phyloP scores from a whole-genome alignment of 2,329 filamentous ascomycete genomes.

The Fusarium mangiferae region DNA sequence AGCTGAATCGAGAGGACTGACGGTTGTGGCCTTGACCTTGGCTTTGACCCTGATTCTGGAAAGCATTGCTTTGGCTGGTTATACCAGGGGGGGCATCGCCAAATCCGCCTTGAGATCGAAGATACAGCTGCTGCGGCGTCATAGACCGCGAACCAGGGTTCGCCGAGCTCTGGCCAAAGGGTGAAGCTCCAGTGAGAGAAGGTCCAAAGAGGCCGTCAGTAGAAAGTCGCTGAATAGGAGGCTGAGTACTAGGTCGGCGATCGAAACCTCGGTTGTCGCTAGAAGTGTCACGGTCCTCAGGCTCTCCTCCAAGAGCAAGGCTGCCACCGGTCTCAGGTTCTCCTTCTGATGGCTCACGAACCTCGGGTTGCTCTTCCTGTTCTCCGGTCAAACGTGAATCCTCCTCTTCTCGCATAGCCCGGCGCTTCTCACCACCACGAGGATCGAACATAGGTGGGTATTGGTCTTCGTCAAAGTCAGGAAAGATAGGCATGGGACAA shows the following conservation, averaged over 20 bases:
- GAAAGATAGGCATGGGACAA: conserved; percentile 48
- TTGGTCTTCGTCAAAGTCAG: conserved; percentile 31
- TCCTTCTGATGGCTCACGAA: conserved; percentile 69
- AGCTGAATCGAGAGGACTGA: conserved; percentile 88
- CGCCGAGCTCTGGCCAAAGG: conserved; percentile 60
- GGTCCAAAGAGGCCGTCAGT: conserved; percentile 66
- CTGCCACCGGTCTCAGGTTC: conserved; percentile 84
- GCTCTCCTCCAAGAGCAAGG: conserved; percentile 89
- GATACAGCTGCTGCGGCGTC: conserved; percentile 80
- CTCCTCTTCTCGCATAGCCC: conserved; percentile 79
- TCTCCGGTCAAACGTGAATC: conserved; percentile 61
- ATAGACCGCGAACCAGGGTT: conserved; percentile 73
- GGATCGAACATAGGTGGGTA: conserved; percentile 83
- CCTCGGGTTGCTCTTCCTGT: conserved; percentile 59
- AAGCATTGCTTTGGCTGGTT: conserved; percentile 57
- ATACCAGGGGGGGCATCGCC: conserved; percentile 69
- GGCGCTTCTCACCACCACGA: conserved; percentile 83
- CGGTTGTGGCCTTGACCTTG: conserved; percentile 77
- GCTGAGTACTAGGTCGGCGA: conserved; percentile 75
- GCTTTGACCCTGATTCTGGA: conserved; percentile 52
- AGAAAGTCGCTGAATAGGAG: conserved; percentile 76
- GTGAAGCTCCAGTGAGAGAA: conserved; percentile 55
- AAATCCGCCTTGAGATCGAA: conserved; percentile 71
- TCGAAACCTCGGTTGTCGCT: conserved; percentile 63
- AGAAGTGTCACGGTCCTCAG: conserved; percentile 77